phyloP scores from a whole-genome alignment of 208 protist species.

The Trypanosomatidae sp. region DNA sequence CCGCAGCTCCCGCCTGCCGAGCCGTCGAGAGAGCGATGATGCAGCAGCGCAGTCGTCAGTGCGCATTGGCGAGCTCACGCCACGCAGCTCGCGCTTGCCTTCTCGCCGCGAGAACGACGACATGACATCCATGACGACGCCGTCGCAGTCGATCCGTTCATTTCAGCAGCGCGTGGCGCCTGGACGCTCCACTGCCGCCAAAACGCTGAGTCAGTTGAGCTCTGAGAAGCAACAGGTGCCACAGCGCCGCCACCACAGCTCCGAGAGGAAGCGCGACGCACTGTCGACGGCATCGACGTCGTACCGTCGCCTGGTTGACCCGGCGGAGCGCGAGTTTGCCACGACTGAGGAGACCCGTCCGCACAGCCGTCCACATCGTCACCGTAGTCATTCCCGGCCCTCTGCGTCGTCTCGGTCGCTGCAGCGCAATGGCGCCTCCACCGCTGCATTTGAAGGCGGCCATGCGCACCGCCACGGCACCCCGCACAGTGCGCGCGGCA shows the following conservation, averaged over 20 bases:
- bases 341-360: neutral
- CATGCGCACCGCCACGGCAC: neutral
- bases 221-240: slow-evolving; percentile 14
- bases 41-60: slow-evolving; percentile 16
- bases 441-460: neutral
- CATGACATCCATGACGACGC: slow-evolving; percentile 16
- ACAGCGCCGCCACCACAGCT: slow-evolving; percentile 13
- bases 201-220: slow-evolving; percentile 1
- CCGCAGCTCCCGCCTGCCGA: slow-evolving; percentile 30
- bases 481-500: slow-evolving; percentile 9
- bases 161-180: slow-evolving; percentile 27
- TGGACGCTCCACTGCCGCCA: slow-evolving; percentile 4
- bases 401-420: slow-evolving; percentile 9
- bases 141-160: slow-evolving; percentile 38
- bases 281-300: neutral
- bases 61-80: slow-evolving; percentile 25
- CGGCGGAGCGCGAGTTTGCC: slow-evolving; percentile 37
- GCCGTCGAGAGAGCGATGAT: slow-evolving; percentile 26
- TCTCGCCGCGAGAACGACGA: slow-evolving; percentile 30
- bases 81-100: slow-evolving; percentile 37
- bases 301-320: slow-evolving; percentile 16
- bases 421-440: neutral
- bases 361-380: slow-evolving; percentile 9
- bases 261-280: neutral
- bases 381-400: slow-evolving; percentile 10